These are phyloP conservation scores for Calonectria multiphialidica DNA, from an alignment of 2,329 filamentous ascomycete species.

Conservation along the genomic window DNA sequence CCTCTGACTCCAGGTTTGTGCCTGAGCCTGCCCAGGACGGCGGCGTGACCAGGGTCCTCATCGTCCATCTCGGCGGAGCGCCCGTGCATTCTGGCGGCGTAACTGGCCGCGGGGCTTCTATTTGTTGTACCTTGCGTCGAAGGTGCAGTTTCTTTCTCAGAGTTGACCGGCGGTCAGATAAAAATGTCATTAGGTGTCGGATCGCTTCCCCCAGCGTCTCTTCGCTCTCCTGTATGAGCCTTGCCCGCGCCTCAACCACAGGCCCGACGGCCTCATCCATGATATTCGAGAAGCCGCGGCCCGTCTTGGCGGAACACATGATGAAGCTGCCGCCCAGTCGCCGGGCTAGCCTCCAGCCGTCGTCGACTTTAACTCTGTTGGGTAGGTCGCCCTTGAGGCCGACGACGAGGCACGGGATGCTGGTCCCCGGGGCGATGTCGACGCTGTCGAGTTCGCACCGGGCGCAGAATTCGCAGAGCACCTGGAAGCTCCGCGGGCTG, in stretches of 20 bases:
- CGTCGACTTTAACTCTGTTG: constrained; percentile 8
- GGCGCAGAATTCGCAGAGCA: constrained; percentile 32
- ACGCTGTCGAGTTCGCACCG: constrained; percentile 30
- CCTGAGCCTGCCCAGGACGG: background rate
- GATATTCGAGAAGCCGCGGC: constrained; percentile 13
- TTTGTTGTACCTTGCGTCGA: background rate
- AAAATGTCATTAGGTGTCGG: constrained; percentile 14
- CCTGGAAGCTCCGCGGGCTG: constrained; percentile 24
- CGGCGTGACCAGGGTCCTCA: constrained; percentile 19
- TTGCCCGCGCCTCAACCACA: constrained; percentile 26
- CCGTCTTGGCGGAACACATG: constrained; percentile 17
- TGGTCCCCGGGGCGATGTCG: constrained; percentile 23
- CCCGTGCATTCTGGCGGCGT: constrained; percentile 21
- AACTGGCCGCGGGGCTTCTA: background rate
- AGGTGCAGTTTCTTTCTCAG: constrained; percentile 12
- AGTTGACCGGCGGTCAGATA: background rate
- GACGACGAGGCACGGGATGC: constrained; percentile 30
- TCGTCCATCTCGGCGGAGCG: constrained; percentile 32
- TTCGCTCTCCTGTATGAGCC: constrained; percentile 32
- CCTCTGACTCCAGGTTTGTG: background rate
- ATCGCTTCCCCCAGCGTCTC: constrained; percentile 25
- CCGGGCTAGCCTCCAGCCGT: constrained; percentile 25
- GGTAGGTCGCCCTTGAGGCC: constrained; percentile 27
- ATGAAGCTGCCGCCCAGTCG: constrained; percentile 28
- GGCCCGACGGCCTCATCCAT: constrained; percentile 24